phyloP scores from a whole-genome alignment of 192 early-diverging fungal species.

The Coemansia sp. region DNA sequence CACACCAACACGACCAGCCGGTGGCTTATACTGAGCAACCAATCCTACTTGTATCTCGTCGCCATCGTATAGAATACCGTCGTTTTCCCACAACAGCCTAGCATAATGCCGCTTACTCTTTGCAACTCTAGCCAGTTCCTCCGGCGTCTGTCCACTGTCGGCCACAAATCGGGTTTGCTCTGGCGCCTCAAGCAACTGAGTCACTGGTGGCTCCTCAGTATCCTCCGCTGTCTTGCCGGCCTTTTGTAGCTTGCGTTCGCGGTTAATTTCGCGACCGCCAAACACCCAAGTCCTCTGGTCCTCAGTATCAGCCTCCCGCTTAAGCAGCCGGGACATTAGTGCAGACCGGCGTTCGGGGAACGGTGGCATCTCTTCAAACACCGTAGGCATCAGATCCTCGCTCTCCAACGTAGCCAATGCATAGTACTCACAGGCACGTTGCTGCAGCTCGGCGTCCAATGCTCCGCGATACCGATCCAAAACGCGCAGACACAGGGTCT shows the following conservation, averaged over 20 bases:
- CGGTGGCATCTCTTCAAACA: slow-evolving; percentile 99
- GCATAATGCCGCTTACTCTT: slow-evolving; percentile 58
- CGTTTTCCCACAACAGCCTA: slow-evolving; percentile 66
- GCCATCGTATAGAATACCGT: slow-evolving; percentile 95
- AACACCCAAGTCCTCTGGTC: slow-evolving; percentile 95
- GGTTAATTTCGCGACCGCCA: slow-evolving; percentile 84
- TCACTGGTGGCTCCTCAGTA: neutral
- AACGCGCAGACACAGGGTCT: slow-evolving; percentile 80
- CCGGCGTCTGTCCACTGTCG: slow-evolving; percentile 11
- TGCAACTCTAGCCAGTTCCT: slow-evolving; percentile 20
- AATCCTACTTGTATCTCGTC: slow-evolving; percentile 85
- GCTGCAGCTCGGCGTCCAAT: slow-evolving; percentile 95
- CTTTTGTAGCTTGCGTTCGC: slow-evolving; percentile 50
- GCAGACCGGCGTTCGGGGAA: slow-evolving; percentile 95
- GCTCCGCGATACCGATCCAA: slow-evolving; percentile 88
- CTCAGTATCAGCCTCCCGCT: slow-evolving; percentile 88
- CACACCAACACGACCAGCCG: slow-evolving; percentile 86
- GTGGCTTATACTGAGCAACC: slow-evolving; percentile 91
- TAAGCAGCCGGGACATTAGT: slow-evolving; percentile 78
- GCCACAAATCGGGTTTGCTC: neutral
- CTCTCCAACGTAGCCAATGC: slow-evolving; percentile 80
- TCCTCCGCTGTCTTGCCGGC: neutral
- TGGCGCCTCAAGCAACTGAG: neutral
- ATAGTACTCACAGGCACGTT: slow-evolving; percentile 96
- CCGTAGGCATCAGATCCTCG: slow-evolving; percentile 86